A percentile compares a stretch with the other conserved stretches of the same genome.
Conservation (phyloP, 805 yeast genomes). For the Nakazawaea wyomingensis region DNA sequence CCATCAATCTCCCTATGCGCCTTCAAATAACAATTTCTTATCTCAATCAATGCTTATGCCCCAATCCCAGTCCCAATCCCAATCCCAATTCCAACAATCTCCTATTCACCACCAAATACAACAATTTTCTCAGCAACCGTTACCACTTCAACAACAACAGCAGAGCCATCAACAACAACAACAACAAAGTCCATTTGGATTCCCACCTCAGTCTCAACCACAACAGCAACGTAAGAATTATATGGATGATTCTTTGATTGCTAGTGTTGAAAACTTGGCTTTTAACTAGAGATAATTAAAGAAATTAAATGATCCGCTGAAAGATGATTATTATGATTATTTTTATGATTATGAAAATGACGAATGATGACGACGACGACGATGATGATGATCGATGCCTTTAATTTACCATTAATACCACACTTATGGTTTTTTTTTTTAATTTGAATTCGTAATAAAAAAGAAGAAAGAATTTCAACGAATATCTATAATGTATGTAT, state of each 20-base stretch:
- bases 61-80: neutral
- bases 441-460: neutral
- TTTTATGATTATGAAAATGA: no score
- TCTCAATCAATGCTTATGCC: conserved; percentile 9
- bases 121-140: conserved; percentile 15
- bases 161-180: neutral
- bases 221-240: conserved; percentile 3
- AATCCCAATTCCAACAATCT: conserved; percentile 9
- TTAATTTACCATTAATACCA: neutral
- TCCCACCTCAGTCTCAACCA: conserved; percentile 12
- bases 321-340: no score
- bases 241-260: conserved; percentile 10
- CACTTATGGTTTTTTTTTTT: neutral
- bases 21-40: neutral
- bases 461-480: neutral
- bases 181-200: conserved; percentile 19
- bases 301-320: no score
- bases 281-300: conserved; percentile 5
- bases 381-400: no score
- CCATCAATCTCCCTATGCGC: conserved; percentile 1
- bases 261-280: conserved; percentile 11
- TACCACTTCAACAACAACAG: conserved; percentile 18
- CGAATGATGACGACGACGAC: no score
- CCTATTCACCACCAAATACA: conserved; percentile 12
- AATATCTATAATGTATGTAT: neutral